Evolutionary conservation across 208 protist species (phyloP).

Genomic region (Trypanosoma melophagium): DNA sequence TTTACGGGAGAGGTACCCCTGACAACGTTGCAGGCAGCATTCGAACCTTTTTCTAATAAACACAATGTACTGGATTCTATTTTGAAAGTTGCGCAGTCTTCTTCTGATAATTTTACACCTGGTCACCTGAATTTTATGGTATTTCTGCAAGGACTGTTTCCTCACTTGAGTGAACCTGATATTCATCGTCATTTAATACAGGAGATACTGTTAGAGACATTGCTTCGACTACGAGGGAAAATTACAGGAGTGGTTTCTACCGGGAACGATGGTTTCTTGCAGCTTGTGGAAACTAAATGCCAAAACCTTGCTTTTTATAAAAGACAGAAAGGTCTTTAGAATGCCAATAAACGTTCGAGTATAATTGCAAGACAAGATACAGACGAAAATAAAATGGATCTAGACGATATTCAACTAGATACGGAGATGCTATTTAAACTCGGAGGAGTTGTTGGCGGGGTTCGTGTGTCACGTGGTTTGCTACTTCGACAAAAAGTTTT

Average conservation of each 20-base stretch:
- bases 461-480: constrained; percentile 10
- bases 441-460: constrained; percentile 14
- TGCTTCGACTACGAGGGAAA: constrained; percentile 15
- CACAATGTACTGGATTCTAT: background rate
- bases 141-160: constrained; percentile 19
- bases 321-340: background rate
- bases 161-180: constrained; percentile 13
- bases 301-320: background rate
- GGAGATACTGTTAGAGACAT: constrained; percentile 8
- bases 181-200: constrained; percentile 5
- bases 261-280: constrained; percentile 7
- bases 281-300: background rate
- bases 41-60: background rate
- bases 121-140: constrained; percentile 5
- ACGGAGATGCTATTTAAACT: background rate
- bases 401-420: background rate
- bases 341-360: background rate
- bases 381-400: background rate
- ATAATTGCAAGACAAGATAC: background rate
- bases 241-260: constrained; percentile 14
- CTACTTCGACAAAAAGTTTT: constrained; percentile 6
- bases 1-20: constrained; percentile 18
- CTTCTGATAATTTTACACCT: background rate
- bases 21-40: background rate
- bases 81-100: background rate